Conservation (phyloP, 2,329 filamentous ascomycete genomes). For the Rugonectria rugulosa region DNA sequence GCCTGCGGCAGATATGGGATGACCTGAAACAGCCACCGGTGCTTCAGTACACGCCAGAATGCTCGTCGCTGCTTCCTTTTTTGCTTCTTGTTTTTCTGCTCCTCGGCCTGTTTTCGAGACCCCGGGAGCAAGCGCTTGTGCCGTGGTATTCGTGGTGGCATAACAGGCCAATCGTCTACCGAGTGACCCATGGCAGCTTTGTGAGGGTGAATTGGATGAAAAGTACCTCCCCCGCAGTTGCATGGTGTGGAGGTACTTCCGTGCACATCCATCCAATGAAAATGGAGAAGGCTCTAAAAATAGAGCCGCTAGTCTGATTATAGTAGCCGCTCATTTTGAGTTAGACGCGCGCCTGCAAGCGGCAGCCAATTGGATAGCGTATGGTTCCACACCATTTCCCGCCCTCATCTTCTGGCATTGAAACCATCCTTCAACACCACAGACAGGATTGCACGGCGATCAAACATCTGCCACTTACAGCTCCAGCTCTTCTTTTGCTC, state of each 20-base stretch:
- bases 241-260: slow-evolving; percentile 14
- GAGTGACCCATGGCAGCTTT: no score
- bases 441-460: slow-evolving; percentile 5
- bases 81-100: slow-evolving; percentile 1
- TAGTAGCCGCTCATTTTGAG: slow-evolving; percentile 29
- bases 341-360: slow-evolving; percentile 38
- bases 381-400: slow-evolving; percentile 21
- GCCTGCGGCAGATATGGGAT: background rate
- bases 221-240: slow-evolving; percentile 26
- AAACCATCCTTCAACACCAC: slow-evolving; percentile 32
- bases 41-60: slow-evolving; percentile 34
- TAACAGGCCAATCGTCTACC: background rate
- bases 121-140: background rate
- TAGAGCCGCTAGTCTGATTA: slow-evolving; percentile 28
- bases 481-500: background rate
- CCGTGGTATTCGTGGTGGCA: background rate
- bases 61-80: slow-evolving; percentile 9
- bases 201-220: background rate
- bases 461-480: background rate
- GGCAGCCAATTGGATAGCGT: slow-evolving; percentile 26
- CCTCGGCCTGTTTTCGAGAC: background rate
- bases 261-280: slow-evolving; percentile 22
- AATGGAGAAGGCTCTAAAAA: slow-evolving; percentile 25
- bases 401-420: background rate
- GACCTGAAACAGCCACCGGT: slow-evolving; percentile 33